Evolutionary conservation across 768 basidiomycete species (phyloP).

Genomic region (Podaxis sp.): DNA sequence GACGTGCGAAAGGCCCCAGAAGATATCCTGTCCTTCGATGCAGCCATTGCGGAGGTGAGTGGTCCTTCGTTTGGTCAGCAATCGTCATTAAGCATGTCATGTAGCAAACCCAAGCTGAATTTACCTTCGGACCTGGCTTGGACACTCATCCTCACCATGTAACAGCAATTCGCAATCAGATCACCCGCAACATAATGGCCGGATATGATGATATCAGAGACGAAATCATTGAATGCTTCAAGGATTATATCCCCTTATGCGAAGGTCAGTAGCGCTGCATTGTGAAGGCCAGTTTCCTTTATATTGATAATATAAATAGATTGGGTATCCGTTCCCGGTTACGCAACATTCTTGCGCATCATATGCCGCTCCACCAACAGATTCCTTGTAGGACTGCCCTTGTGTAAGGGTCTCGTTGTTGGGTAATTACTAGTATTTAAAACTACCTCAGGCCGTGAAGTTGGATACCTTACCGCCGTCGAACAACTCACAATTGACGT

Average conservation of each 20-base stretch:
- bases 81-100: conserved; percentile 10
- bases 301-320: conserved; percentile 17
- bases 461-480: conserved; percentile 31
- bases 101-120: conserved; percentile 3
- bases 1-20: conserved; percentile 37
- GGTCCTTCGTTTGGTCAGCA: conserved; percentile 18
- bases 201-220: not conserved
- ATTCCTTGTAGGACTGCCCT: conserved; percentile 39
- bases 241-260: conserved; percentile 18
- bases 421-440: not conserved
- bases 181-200: conserved; percentile 17
- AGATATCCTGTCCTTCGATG: conserved; percentile 29
- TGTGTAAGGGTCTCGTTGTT: conserved; percentile 30
- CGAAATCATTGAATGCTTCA: conserved; percentile 11
- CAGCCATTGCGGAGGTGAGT: conserved; percentile 28
- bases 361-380: conserved; percentile 36
- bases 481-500: conserved; percentile 31
- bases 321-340: conserved; percentile 27
- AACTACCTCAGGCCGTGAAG: conserved; percentile 31
- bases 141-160: conserved; percentile 8
- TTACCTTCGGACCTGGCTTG: conserved; percentile 3
- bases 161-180: conserved; percentile 5
- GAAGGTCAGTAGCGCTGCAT: not conserved
- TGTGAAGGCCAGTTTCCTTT: not conserved
- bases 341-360: conserved; percentile 26